Base-by-base conservation (phyloP, 2,329 filamentous ascomycete species). In the Aspergillus sp. region DNA sequence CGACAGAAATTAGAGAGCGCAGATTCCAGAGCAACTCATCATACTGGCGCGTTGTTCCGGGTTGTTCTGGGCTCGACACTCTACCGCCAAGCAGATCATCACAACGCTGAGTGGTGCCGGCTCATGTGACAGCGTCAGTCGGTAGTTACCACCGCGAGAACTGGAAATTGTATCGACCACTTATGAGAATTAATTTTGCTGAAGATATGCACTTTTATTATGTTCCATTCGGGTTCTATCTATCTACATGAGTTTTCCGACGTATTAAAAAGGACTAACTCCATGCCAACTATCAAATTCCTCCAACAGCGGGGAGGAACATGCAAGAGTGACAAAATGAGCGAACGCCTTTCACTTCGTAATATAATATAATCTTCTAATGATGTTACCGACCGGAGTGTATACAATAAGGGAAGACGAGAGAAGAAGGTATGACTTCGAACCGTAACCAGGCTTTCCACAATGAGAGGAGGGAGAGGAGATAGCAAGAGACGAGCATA, bases 71-170 rank as follows among this genome's bases (percentile, higher is more conserved):
- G 38, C 45, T 44, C 30, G 39, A 45, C 15, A 7, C 17, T 22
- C 48, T 24, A 48, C 48, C 47, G 57, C 53, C 57, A 59, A 59
- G 57, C 53, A 47, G 51, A 44, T 53, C 41, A 38, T 36, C 41
- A 39, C 41, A 51, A n/a, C 11, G 45, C 53, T 43, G 26, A 30
- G 26, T 30, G 54, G 22, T 48, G 20, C 22, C 56, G 56, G 50
- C 61, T 62, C 61, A 62, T 62, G 61, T 62, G 58, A 62, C 61
- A 55, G n/a, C 13, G 32, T 34, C 32, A 36, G 26, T n/a, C 2
- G 6, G 34, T 3, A 36, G 34, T 36, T 15, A n/a, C 15, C 34
- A 36, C 34, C 13, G n/a, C 12, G 6, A 36, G 34, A 8, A 36
- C 12, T 13, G 12, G 9, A 36, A 2, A 36, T 36, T 36, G 13